Evolutionary conservation across 495 filamentous ascomycete genomes (phyloP).

Genomic region (Echria macrotheca): DNA sequence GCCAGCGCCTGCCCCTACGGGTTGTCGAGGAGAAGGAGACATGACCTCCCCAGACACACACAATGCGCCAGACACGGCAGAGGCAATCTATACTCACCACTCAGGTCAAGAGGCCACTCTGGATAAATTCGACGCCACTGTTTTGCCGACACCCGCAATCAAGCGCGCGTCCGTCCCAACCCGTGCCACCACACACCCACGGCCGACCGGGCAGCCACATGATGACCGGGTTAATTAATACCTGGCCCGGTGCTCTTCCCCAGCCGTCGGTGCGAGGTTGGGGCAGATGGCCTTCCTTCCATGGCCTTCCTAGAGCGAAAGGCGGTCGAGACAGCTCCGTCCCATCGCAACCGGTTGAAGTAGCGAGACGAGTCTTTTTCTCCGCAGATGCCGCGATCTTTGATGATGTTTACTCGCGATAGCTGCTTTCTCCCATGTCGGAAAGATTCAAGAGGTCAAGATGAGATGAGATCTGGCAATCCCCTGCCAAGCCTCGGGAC

Average conservation of each 20-base stretch:
- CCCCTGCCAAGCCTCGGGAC: constrained; percentile 1
- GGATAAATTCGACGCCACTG: constrained; percentile 28
- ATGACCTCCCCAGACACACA: constrained; percentile 18
- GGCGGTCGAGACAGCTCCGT: no score
- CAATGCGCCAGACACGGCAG: constrained; percentile 28
- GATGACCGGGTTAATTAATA: constrained; percentile 16
- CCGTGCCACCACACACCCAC: constrained; percentile 14
- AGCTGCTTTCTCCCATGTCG: no score
- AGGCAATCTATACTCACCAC: constrained; percentile 29
- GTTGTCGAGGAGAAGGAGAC: constrained; percentile 1
- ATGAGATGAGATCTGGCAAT: no score
- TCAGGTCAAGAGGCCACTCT: constrained; percentile 25
- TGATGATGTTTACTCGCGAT: no score
- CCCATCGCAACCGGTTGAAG: not conserved
- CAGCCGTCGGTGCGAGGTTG: constrained; percentile 5
- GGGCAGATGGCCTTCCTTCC: no score
- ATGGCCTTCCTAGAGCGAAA: no score
- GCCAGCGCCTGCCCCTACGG: constrained; percentile 7
- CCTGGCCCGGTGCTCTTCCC: not conserved
- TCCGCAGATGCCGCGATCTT: no score
- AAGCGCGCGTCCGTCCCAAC: constrained; percentile 13
- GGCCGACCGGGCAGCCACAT: constrained; percentile 18
- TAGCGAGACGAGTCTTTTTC: no score
- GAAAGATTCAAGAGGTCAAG: no score
- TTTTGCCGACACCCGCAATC: constrained; percentile 29